Evolutionary conservation across 768 basidiomycete species (phyloP).

Genomic region (Auricularia sp.): DNA sequence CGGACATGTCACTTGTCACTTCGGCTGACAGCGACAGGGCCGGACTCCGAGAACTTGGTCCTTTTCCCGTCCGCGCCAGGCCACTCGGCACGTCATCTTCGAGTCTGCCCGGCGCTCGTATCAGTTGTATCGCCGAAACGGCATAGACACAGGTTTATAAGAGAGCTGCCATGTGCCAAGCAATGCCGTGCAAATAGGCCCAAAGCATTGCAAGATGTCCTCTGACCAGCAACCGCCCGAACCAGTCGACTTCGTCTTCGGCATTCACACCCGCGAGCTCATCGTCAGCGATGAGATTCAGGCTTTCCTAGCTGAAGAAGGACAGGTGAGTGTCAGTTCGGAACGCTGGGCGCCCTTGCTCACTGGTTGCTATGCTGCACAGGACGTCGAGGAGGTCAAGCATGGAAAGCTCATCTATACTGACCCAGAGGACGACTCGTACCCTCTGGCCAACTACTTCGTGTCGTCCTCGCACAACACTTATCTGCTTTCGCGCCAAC

Average conservation of each 20-base stretch:
- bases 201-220: too few relatives aligned
- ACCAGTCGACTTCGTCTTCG: conserved; percentile 1
- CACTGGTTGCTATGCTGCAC: neutral
- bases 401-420: neutral
- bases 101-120: too few relatives aligned
- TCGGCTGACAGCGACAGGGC: too few relatives aligned
- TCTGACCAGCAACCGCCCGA: neutral
- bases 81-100: too few relatives aligned
- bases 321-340: neutral
- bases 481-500: conserved; percentile 48
- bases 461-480: conserved; percentile 60
- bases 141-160: too few relatives aligned
- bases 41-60: too few relatives aligned
- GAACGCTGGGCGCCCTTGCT: neutral
- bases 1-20: too few relatives aligned
- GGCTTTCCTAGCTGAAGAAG: neutral
- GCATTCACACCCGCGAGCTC: neutral
- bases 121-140: too few relatives aligned
- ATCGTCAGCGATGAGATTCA: neutral
- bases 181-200: too few relatives aligned
- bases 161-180: too few relatives aligned
- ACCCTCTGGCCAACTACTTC: conserved; percentile 47
- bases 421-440: conserved; percentile 28
- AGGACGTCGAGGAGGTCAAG: conserved; percentile 2
- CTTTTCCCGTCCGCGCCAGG: too few relatives aligned